These are phyloP conservation scores for Oryza glumipatula DNA, from an alignment of 176 grass and related monocot species.

Conservation along the genomic window DNA sequence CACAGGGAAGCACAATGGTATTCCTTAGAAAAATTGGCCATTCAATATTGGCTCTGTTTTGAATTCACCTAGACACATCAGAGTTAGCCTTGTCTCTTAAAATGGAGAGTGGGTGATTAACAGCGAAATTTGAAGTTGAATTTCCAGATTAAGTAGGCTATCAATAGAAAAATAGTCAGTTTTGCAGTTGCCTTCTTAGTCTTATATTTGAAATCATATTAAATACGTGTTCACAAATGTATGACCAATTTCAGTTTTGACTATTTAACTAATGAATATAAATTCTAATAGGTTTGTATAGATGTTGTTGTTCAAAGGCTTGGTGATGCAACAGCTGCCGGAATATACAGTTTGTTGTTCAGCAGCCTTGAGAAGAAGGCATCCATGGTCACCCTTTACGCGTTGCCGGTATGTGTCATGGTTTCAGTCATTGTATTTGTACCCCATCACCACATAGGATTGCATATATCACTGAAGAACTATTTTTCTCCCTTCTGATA, in stretches of 20 bases:
- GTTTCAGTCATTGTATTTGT: slow-evolving; percentile 9
- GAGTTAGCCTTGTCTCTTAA: background rate
- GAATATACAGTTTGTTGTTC: slow-evolving; percentile 75
- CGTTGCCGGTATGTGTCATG: slow-evolving; percentile 65
- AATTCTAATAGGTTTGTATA: slow-evolving; percentile 75
- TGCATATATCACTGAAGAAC: background rate
- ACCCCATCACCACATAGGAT: background rate
- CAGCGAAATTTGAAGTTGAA: background rate
- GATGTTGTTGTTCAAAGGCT: slow-evolving; percentile 95
- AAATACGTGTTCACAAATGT: background rate
- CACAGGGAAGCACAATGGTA: background rate
- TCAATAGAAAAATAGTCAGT: background rate
- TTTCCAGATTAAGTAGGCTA: background rate
- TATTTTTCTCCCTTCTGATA: background rate
- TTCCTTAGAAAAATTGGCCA: background rate
- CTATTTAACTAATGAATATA: background rate
- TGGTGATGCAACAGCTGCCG: slow-evolving; percentile 90
- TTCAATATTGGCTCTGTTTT: slow-evolving; percentile 22
- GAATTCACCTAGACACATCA: background rate
- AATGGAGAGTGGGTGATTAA: background rate
- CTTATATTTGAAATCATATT: slow-evolving; percentile 13
- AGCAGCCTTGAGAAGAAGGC: slow-evolving; percentile 65
- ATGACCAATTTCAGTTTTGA: background rate
- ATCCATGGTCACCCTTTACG: slow-evolving; percentile 76
- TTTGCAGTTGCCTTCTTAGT: slow-evolving; percentile 1